Evolutionary conservation across 148 eudicot species (phyloP).

Genomic region (Amaranthus cruentus): DNA sequence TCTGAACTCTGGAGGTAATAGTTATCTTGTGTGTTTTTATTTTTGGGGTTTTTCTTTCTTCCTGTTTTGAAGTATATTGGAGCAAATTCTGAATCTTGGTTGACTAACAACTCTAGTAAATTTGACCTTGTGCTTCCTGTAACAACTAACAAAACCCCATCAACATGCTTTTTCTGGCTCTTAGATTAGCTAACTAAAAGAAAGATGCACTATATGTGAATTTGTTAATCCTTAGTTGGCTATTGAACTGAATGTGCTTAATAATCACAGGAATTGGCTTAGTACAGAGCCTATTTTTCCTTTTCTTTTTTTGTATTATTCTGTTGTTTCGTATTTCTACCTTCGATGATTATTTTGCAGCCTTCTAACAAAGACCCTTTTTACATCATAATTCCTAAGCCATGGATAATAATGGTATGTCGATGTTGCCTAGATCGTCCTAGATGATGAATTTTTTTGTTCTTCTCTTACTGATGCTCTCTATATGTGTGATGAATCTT

Average conservation of each 20-base stretch:
- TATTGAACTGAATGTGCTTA: not conserved
- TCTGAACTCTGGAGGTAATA: conserved; percentile 43
- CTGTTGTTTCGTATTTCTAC: not conserved
- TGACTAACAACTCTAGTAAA: not conserved
- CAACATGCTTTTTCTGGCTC: not conserved
- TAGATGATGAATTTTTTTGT: not conserved
- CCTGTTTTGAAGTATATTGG: not conserved
- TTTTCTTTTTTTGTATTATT: not conserved
- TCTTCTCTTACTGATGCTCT: not conserved
- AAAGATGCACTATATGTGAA: not conserved
- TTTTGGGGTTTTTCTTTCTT: not conserved
- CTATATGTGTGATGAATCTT: not conserved
- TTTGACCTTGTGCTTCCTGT: not conserved
- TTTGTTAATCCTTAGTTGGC: not conserved
- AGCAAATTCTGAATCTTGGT: too few relatives aligned
- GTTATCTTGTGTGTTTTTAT: not conserved
- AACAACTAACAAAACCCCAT: too few relatives aligned
- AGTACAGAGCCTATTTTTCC: not conserved
- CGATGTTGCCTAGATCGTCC: conserved; percentile 21
- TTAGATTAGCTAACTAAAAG: not conserved
- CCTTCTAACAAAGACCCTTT: conserved; percentile 5
- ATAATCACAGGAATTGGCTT: not conserved
- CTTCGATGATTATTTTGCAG: not conserved
- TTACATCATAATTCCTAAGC: not conserved
- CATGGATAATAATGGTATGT: conserved; percentile 14